Evolutionary conservation across 202 grass and related monocot species (phyloP).

Genomic region (Digitaria exilis): DNA sequence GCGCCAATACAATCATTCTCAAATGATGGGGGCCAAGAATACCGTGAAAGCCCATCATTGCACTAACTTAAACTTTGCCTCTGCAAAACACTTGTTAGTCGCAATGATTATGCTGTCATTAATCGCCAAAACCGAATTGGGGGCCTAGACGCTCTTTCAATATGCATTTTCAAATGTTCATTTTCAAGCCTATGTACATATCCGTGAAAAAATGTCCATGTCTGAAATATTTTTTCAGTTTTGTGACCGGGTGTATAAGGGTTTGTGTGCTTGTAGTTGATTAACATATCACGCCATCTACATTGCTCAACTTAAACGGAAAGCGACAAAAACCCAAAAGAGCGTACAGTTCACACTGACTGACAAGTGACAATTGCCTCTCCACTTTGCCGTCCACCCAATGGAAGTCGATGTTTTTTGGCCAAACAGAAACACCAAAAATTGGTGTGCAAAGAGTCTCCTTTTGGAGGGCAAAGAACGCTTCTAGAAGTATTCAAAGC

Average conservation of each 20-base stretch:
- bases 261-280: neutral
- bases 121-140: too few relatives aligned
- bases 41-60: too few relatives aligned
- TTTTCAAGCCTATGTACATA: too few relatives aligned
- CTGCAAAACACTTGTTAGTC: too few relatives aligned
- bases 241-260: neutral
- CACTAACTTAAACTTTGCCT: too few relatives aligned
- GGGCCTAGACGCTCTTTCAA: too few relatives aligned
- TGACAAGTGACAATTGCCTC: neutral
- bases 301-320: constrained; percentile 7
- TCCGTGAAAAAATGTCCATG: too few relatives aligned
- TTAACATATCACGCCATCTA: neutral
- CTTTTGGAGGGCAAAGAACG: neutral
- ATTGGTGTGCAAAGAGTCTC: neutral
- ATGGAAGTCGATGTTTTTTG: constrained; percentile 12
- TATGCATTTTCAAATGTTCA: too few relatives aligned
- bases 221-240: neutral
- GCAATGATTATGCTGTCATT: too few relatives aligned
- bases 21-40: too few relatives aligned
- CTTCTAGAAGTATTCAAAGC: neutral
- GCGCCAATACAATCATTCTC: too few relatives aligned
- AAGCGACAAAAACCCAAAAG: neutral
- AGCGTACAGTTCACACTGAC: neutral
- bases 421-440: neutral
- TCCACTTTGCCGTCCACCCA: neutral